phyloP scores from a whole-genome alignment of 306 rosid species.

The Carpinus fangiana region DNA sequence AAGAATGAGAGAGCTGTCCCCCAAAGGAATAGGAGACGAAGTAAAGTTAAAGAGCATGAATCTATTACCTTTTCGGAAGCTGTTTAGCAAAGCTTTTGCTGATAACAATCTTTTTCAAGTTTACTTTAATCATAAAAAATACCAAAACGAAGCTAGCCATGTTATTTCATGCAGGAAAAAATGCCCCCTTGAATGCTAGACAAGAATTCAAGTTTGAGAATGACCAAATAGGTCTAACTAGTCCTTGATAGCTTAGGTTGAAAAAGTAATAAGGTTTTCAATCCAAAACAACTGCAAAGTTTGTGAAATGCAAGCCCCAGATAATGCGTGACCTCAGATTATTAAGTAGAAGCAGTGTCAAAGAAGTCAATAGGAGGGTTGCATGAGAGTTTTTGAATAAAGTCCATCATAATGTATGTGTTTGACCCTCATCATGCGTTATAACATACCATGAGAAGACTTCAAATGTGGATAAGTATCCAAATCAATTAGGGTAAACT shows the following conservation, averaged over 20 bases:
- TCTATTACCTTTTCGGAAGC: neutral
- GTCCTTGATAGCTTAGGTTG: neutral
- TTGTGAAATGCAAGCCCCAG: neutral
- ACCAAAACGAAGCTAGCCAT: neutral
- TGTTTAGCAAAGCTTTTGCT: neutral
- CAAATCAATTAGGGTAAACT: neutral
- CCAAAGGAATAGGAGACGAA: neutral
- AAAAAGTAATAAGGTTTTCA: neutral
- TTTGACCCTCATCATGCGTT: neutral
- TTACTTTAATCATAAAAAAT: neutral
- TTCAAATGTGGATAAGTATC: neutral
- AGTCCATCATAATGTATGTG: neutral
- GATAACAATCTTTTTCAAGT: neutral
- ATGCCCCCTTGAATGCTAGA: neutral
- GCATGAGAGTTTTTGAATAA: neutral
- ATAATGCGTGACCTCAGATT: too few species aligned
- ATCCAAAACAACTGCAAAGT: neutral
- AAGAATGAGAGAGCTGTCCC: neutral
- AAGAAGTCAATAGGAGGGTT: neutral
- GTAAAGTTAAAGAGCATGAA: neutral
- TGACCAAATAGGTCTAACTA: neutral
- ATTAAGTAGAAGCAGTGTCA: neutral
- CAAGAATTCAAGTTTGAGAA: conserved; percentile 2
- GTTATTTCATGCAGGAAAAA: neutral
- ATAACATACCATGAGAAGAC: neutral